phyloP scores from a whole-genome alignment of 2,329 filamentous ascomycete species.

The Claviceps sp. region DNA sequence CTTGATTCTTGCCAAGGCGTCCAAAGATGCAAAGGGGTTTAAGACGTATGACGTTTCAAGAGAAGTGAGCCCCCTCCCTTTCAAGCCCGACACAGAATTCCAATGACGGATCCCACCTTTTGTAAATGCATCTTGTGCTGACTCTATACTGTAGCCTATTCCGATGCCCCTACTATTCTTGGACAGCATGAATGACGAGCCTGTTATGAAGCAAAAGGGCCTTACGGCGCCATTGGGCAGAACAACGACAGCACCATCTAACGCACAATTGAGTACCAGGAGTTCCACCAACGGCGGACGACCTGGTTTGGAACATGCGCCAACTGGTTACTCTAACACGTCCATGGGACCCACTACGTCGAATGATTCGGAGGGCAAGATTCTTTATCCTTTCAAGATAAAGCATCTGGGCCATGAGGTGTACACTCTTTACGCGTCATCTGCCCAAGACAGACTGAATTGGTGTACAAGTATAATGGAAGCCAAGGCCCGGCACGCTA shows the following conservation, averaged over 20 bases:
- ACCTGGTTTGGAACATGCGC: constrained; percentile 52
- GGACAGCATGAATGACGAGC: constrained; percentile 84
- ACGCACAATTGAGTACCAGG: constrained; percentile 41
- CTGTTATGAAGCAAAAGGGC: constrained; percentile 72
- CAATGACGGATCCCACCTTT: not conserved
- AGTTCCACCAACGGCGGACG: constrained; percentile 38
- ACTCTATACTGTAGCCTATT: constrained; percentile 47
- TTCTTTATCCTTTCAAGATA: constrained; percentile 86
- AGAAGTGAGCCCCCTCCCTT: constrained; percentile 38
- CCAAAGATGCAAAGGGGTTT: constrained; percentile 53
- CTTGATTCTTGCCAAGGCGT: constrained; percentile 76
- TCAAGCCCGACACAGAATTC: not conserved
- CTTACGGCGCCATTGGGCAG: constrained; percentile 49
- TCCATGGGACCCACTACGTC: constrained; percentile 34
- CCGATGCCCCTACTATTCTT: constrained; percentile 92
- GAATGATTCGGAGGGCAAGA: constrained; percentile 65
- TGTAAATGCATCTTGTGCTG: not conserved
- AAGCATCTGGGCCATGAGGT: constrained; percentile 92
- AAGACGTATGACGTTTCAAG: constrained; percentile 93
- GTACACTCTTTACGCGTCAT: constrained; percentile 79
- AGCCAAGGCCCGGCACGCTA: constrained; percentile 87
- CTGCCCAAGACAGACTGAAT: constrained; percentile 59
- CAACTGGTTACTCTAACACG: constrained; percentile 51
- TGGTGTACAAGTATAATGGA: constrained; percentile 93
- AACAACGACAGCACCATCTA: constrained; percentile 46